Evolutionary conservation across 768 basidiomycete species (phyloP).

Genomic region (Mycena amicta): DNA sequence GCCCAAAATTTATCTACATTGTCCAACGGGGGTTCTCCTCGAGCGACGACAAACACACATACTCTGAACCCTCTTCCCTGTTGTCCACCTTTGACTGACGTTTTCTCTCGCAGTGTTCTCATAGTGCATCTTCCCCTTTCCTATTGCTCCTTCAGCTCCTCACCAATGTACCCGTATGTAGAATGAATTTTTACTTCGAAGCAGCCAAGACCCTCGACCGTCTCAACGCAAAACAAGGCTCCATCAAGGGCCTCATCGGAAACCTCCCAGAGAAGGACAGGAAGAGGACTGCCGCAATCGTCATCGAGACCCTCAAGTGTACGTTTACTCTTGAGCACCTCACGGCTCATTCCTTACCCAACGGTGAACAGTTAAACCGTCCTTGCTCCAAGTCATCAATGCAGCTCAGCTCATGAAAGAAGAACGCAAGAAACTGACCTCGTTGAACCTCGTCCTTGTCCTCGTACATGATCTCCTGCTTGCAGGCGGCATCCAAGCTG

Average conservation of each 20-base stretch:
- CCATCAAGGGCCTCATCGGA: conserved; percentile 82
- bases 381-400: conserved; percentile 70
- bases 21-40: conserved; percentile 62
- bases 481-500: conserved; percentile 83
- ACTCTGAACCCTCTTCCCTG: conserved; percentile 7
- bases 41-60: conserved; percentile 49
- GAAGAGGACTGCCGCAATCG: conserved; percentile 80
- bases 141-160: conserved; percentile 19
- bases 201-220: conserved; percentile 83
- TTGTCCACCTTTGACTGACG: conserved; percentile 19
- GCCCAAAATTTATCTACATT: conserved; percentile 86
- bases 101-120: conserved; percentile 16
- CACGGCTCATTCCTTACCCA: background rate
- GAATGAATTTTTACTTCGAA: conserved; percentile 97
- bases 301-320: conserved; percentile 98
- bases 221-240: conserved; percentile 88
- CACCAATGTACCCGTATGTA: conserved; percentile 34
- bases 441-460: conserved; percentile 75
- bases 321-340: conserved; percentile 34
- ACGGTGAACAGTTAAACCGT: conserved; percentile 65
- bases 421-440: conserved; percentile 77
- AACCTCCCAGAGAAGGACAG: conserved; percentile 73
- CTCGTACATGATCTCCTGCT: conserved; percentile 91
- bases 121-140: conserved; percentile 1
- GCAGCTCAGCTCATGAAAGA: conserved; percentile 68